Conservation (phyloP, 306 rosid species). For the Begonia masoniana region DNA sequence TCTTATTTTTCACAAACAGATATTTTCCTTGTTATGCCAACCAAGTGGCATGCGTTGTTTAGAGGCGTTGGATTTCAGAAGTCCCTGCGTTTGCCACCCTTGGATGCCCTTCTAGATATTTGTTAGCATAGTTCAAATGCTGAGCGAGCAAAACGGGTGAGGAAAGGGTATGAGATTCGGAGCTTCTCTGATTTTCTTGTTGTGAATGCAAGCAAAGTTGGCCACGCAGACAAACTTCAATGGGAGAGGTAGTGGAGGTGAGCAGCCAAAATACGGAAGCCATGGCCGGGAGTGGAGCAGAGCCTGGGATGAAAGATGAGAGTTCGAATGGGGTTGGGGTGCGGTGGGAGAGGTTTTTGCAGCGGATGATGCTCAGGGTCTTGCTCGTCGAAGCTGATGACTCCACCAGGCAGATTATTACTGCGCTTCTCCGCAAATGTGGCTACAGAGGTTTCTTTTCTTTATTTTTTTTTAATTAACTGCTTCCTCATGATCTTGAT, state of each 20-base stretch:
- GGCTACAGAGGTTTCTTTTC: constrained; percentile 54
- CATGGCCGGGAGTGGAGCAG: constrained; percentile 5
- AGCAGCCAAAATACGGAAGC: constrained; percentile 33
- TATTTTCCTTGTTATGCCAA: too few relatives aligned
- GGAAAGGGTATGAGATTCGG: constrained; percentile 7
- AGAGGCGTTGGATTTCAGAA: too few relatives aligned
- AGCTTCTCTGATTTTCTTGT: constrained; percentile 1
- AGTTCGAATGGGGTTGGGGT: constrained; percentile 40
- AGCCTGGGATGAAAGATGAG: constrained; percentile 19
- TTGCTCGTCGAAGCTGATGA: constrained; percentile 89
- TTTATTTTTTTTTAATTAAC: too few relatives aligned
- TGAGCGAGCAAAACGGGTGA: background rate
- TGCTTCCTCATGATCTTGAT: too few relatives aligned
- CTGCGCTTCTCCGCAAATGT: constrained; percentile 91
- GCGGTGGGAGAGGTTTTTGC: constrained; percentile 72
- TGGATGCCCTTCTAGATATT: background rate
- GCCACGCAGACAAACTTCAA: background rate
- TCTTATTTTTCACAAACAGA: background rate
- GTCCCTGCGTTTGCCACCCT: background rate
- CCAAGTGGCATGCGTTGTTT: too few relatives aligned
- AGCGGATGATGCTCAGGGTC: constrained; percentile 57
- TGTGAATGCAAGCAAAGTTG: background rate
- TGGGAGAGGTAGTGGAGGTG: constrained; percentile 46
- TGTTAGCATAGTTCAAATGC: background rate
- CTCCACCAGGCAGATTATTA: constrained; percentile 80